Percentiles rank a stretch among this genome's conserved stretches.
Evolutionary conservation across 495 filamentous ascomycete genomes (phyloP).

Genomic region (Talaromyces thailandensis): DNA sequence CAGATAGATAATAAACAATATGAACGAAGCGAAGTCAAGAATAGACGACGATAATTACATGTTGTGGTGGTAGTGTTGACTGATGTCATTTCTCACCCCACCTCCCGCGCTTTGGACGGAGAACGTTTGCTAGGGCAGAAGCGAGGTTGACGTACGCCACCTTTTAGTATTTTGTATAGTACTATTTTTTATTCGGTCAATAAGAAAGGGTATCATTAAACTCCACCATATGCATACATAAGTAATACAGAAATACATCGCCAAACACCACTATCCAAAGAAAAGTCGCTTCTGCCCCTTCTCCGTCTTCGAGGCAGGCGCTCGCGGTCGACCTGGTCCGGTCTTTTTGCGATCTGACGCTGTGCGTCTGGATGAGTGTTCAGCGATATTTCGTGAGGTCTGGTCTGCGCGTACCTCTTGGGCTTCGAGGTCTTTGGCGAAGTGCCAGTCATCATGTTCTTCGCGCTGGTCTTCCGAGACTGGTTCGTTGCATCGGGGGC

Average conservation of each 20-base stretch:
- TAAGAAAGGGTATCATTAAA: background rate
- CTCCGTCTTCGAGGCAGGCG: constrained; percentile 43
- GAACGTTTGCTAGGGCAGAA: background rate
- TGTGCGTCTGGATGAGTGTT: constrained; percentile 13
- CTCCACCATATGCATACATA: constrained; percentile 4
- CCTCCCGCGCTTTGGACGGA: background rate
- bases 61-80: background rate
- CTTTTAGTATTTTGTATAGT: no score
- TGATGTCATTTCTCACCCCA: background rate
- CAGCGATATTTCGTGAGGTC: constrained; percentile 14
- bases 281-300: constrained; percentile 68
- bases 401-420: constrained; percentile 38
- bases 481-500: constrained; percentile 53
- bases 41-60: background rate
- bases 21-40: background rate
- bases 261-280: constrained; percentile 42
- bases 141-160: background rate
- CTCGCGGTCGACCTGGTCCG: constrained; percentile 16
- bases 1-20: background rate
- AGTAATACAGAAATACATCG: no score
- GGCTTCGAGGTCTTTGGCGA: constrained; percentile 75
- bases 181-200: no score
- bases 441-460: constrained; percentile 93
- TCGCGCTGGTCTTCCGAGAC: constrained; percentile 49
- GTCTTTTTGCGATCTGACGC: constrained; percentile 3